These are phyloP conservation scores for Nasturtium officinale DNA, from an alignment of 345 rosid genomes.

Conservation along the genomic window DNA sequence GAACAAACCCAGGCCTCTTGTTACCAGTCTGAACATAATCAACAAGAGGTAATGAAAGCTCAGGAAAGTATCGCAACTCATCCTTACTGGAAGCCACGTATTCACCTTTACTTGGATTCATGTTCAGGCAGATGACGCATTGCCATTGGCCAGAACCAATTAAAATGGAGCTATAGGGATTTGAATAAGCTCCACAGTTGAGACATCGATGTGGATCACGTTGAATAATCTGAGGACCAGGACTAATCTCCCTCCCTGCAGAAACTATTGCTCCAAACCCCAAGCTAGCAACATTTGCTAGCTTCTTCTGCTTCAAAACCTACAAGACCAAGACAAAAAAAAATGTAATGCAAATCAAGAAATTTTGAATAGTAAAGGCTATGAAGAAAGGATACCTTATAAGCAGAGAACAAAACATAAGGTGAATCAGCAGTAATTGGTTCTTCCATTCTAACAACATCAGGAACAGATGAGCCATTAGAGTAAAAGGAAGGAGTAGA, in stretches of 20 bases:
- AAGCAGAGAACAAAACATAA: slow-evolving; percentile 74
- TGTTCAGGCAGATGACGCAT: slow-evolving; percentile 69
- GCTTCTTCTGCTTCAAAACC: slow-evolving; percentile 91
- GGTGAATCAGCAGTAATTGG: slow-evolving; percentile 54
- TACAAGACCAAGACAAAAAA: slow-evolving; percentile 17
- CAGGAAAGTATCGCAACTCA: slow-evolving; percentile 71
- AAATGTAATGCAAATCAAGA: neutral
- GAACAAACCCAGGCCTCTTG: slow-evolving; percentile 80
- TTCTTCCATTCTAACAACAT: slow-evolving; percentile 56
- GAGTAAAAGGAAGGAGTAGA: slow-evolving; percentile 78
- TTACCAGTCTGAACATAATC: slow-evolving; percentile 91
- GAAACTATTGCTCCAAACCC: slow-evolving; percentile 95
- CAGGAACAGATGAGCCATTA: slow-evolving; percentile 65
- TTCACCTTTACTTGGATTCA: slow-evolving; percentile 90
- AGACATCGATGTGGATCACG: slow-evolving; percentile 91
- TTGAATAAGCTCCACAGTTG: slow-evolving; percentile 92
- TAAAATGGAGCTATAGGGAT: slow-evolving; percentile 74
- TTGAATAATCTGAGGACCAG: slow-evolving; percentile 76
- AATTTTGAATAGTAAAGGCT: slow-evolving; percentile 1
- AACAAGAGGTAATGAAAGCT: slow-evolving; percentile 73
- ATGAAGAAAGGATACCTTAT: slow-evolving; percentile 56
- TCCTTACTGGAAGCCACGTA: slow-evolving; percentile 75
- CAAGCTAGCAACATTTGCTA: slow-evolving; percentile 81
- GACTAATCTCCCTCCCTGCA: slow-evolving; percentile 77
- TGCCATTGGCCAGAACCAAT: slow-evolving; percentile 98